Evolutionary conservation across 306 rosid genomes (phyloP).

Genomic region (Amphicarpaea edgeworthii): DNA sequence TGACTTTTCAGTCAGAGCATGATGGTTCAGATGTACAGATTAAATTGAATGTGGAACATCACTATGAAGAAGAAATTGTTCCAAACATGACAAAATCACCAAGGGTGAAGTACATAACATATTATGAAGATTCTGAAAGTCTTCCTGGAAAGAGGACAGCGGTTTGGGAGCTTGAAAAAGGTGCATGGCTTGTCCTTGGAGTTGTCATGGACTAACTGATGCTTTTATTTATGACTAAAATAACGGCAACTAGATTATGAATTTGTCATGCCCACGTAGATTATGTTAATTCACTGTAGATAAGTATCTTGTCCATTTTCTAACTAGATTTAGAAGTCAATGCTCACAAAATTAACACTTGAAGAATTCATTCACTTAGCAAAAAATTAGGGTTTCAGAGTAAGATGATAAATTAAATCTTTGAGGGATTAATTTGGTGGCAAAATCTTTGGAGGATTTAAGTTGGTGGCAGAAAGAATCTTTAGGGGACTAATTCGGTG

Average conservation of each 20-base stretch:
- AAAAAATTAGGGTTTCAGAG: slow-evolving; percentile 21
- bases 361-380: slow-evolving; percentile 29
- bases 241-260: slow-evolving; percentile 8
- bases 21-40: slow-evolving; percentile 91
- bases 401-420: slow-evolving; percentile 1
- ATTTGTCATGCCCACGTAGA: slow-evolving; percentile 2
- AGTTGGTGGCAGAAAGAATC: background rate
- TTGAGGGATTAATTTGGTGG: background rate
- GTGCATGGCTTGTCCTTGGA: slow-evolving; percentile 56
- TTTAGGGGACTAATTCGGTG: background rate
- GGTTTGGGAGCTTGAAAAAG: slow-evolving; percentile 98
- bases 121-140: slow-evolving; percentile 90
- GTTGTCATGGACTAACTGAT: slow-evolving; percentile 39
- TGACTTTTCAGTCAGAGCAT: slow-evolving; percentile 78
- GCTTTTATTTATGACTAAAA: slow-evolving; percentile 37
- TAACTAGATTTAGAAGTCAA: slow-evolving; percentile 1
- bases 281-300: slow-evolving; percentile 1
- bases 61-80: slow-evolving; percentile 68
- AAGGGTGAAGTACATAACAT: slow-evolving; percentile 85
- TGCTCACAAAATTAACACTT: slow-evolving; percentile 22
- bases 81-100: slow-evolving; percentile 83
- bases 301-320: slow-evolving; percentile 20
- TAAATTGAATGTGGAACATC: slow-evolving; percentile 81
- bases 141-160: slow-evolving; percentile 95
- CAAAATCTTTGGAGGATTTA: background rate